Base-by-base conservation (phyloP, 768 basidiomycete genomes). In the Rhizopogon salebrosus region DNA sequence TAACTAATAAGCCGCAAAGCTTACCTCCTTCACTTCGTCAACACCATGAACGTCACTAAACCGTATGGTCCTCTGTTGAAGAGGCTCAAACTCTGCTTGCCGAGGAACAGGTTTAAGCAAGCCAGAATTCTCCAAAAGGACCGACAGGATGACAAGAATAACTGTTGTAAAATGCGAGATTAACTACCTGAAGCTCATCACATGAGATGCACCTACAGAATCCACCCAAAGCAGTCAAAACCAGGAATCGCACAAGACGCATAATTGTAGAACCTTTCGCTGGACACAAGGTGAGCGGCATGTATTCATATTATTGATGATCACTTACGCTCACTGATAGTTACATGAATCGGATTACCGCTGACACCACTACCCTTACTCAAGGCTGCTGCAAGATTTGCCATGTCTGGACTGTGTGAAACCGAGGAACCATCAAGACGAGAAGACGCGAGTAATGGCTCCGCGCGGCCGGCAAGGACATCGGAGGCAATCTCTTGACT, bases 1-100 rank as follows among this genome's bases (percentile, higher is more conserved):
- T 14, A 8, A 18, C 20, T 14, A 8, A 43, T 23, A 38, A 49
- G 20, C 29, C 26, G 16, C 11, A 38, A n/a, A 54, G n/a, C 77
- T 38, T 48, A 87, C 94, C 64, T 88, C 83, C 70, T 98, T 98
- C 34, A 90, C 97, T 70, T 99, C 97, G 60, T 98, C 97, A 24
- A 95, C 89, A 27, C 97, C 97, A 58, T 98, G 95, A 5, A 99
- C 94, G 69, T 99, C 97, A 57, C 82, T 85, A 64, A 99, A 98
- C 62, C 82, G 94, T 69, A 95, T 87, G 1, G 82, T 76, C 61
- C 89, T 91, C 27, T 85, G 89, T 64, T 87, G 79, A 3, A 80
- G 71, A 6, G 92, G 88, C 60, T 94, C 87, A 62, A 94, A 98
- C 60, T 95, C 86, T 24, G 85, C 71, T 55, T 87, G 84, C 27